These are phyloP conservation scores for Backusella circina DNA, from an alignment of 192 early-diverging fungal species.

Conservation along the genomic window DNA sequence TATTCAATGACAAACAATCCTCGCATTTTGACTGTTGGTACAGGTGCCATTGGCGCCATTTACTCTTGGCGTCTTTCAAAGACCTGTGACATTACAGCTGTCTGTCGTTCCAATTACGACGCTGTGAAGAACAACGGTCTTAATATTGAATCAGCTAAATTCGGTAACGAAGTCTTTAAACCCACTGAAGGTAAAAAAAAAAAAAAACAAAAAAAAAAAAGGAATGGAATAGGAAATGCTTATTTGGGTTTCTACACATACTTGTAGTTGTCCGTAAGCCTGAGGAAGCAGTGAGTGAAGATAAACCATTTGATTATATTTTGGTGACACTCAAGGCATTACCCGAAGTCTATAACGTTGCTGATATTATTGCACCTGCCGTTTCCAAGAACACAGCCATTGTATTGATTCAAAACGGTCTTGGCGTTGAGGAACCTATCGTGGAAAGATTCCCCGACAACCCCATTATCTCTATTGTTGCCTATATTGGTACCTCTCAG, in stretches of 20 bases:
- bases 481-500: slow-evolving; percentile 65
- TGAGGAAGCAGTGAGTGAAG: slow-evolving; percentile 40
- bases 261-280: slow-evolving; percentile 41
- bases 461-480: slow-evolving; percentile 55
- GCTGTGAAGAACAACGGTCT: slow-evolving; percentile 51
- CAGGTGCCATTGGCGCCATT: slow-evolving; percentile 66
- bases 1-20: not conserved
- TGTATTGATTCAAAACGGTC: slow-evolving; percentile 72
- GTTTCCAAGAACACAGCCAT: slow-evolving; percentile 53
- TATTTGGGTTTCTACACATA: not conserved
- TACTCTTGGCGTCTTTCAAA: slow-evolving; percentile 63
- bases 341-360: slow-evolving; percentile 55
- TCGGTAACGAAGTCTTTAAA: slow-evolving; percentile 49
- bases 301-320: slow-evolving; percentile 50
- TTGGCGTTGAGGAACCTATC: slow-evolving; percentile 61
- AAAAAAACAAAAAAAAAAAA: not conserved
- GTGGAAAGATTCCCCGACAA: slow-evolving; percentile 55
- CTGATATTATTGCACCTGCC: slow-evolving; percentile 53
- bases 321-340: slow-evolving; percentile 67
- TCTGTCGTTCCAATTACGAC: slow-evolving; percentile 69
- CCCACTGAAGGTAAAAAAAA: slow-evolving; percentile 43
- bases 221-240: not conserved
- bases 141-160: slow-evolving; percentile 50
- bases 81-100: slow-evolving; percentile 48
- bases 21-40: slow-evolving; percentile 43